phyloP scores from a whole-genome alignment of 805 yeast genomes.

The Starmerella gropengiesseri region DNA sequence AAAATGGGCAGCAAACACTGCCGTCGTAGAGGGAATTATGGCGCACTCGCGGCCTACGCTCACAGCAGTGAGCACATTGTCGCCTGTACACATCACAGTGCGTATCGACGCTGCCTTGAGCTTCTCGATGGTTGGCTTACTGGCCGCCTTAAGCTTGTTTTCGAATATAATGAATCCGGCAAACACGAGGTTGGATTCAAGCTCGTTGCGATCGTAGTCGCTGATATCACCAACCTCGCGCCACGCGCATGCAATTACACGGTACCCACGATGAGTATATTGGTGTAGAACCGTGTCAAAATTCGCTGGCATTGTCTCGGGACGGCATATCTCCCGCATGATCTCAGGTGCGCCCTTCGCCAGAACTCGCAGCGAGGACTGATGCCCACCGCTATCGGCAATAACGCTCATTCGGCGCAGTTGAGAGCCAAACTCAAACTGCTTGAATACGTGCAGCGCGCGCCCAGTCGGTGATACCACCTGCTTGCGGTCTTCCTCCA shows the following conservation, averaged over 20 bases:
- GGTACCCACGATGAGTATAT: conserved; percentile 86
- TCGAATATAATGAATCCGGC: conserved; percentile 88
- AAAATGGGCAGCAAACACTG: conserved; percentile 54
- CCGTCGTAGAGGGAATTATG: conserved; percentile 38
- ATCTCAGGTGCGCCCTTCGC: conserved; percentile 98
- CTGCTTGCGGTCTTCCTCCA: conserved; percentile 47
- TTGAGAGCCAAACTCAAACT: conserved; percentile 74
- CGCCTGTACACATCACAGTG: conserved; percentile 96
- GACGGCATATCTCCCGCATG: conserved; percentile 63
- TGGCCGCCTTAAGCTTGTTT: conserved; percentile 68
- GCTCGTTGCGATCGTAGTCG: conserved; percentile 44
- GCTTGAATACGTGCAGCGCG: conserved; percentile 38
- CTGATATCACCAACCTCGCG: conserved; percentile 60
- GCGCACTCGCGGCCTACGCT: conserved; percentile 85
- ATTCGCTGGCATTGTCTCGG: conserved; percentile 59
- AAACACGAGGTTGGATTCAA: conserved; percentile 61
- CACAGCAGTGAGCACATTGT: conserved; percentile 84
- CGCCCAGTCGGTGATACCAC: conserved; percentile 13
- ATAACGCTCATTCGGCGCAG: conserved; percentile 86
- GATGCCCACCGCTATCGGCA: conserved; percentile 32
- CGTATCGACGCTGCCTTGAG: conserved; percentile 62
- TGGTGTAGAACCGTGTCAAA: conserved; percentile 63
- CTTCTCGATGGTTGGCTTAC: conserved; percentile 48
- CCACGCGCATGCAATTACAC: conserved; percentile 90
- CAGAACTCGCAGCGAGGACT: conserved; percentile 37